Evolutionary conservation across 805 yeast species (phyloP).

Genomic region (Blastobotrys muscicola): DNA sequence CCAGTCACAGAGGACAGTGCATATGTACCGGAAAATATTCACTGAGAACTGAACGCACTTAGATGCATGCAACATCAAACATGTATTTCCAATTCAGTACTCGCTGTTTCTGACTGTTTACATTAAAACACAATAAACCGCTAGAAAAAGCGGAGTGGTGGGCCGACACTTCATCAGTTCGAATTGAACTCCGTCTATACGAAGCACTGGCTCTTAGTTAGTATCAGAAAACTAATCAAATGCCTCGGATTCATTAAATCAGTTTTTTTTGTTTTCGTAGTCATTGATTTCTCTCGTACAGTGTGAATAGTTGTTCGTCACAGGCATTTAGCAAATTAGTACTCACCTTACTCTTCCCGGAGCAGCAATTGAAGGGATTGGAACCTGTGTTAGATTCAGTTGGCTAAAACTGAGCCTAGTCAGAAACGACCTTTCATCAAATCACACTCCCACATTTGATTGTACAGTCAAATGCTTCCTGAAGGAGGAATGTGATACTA

Average conservation of each 20-base stretch:
- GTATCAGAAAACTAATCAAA: background rate
- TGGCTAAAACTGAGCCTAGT: background rate
- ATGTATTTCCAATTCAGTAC: too few relatives aligned
- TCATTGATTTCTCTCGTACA: slow-evolving; percentile 25
- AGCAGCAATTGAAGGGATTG: too few relatives aligned
- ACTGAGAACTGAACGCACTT: background rate
- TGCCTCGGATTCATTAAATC: slow-evolving; percentile 31
- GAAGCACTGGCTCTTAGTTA: background rate
- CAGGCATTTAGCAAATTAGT: slow-evolving; percentile 6
- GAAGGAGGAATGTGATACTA: slow-evolving; percentile 9
- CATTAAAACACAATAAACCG: too few relatives aligned
- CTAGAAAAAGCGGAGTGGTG: background rate
- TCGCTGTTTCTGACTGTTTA: too few relatives aligned
- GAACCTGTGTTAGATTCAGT: too few relatives aligned
- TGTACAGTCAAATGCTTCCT: slow-evolving; percentile 15
- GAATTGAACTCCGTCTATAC: background rate
- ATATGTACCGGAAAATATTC: too few relatives aligned
- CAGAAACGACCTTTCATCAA: slow-evolving; percentile 18
- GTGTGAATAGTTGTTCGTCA: slow-evolving; percentile 31
- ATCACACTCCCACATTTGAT: slow-evolving; percentile 9
- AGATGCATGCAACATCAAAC: too few relatives aligned
- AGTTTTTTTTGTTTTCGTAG: slow-evolving; percentile 23
- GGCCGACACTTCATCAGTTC: slow-evolving; percentile 1
- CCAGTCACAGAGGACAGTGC: too few relatives aligned
- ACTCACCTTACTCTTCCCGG: too few relatives aligned